Conservation (phyloP, 495 filamentous ascomycete genomes). For the Penicillium canariense region DNA sequence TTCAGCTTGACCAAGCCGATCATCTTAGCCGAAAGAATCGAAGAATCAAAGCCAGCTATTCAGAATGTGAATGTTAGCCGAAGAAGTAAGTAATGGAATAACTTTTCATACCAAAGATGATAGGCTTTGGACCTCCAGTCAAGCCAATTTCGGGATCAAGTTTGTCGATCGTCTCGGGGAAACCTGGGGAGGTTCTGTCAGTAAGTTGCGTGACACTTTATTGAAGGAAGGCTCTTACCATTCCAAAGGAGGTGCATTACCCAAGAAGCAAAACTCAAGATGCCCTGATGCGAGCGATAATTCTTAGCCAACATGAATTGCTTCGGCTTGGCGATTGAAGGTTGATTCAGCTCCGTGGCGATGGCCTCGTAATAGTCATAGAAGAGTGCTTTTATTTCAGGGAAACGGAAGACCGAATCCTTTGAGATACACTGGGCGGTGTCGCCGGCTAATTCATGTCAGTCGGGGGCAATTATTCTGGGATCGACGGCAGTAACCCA, state of each 20-base stretch:
- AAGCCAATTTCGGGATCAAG: constrained; percentile 39
- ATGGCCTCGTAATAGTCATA: constrained; percentile 28
- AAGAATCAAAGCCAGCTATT: constrained; percentile 25
- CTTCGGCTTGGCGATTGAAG: constrained; percentile 21
- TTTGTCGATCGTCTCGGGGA: constrained; percentile 41
- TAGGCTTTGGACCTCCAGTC: constrained; percentile 36
- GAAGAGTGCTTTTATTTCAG: constrained; percentile 40
- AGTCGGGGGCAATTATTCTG: background rate
- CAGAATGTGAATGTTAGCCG: background rate
- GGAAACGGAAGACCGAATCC: constrained; percentile 43
- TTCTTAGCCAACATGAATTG: constrained; percentile 35
- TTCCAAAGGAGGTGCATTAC: constrained; percentile 32
- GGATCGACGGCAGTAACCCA: background rate
- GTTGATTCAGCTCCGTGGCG: constrained; percentile 12
- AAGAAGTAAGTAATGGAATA: no score
- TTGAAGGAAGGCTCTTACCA: no score
- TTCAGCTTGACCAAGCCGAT: constrained; percentile 26
- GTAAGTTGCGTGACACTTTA: no score
- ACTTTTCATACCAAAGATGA: constrained; percentile 38
- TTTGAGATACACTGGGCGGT: constrained; percentile 47
- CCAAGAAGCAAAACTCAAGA: constrained; percentile 38
- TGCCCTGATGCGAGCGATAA: constrained; percentile 46
- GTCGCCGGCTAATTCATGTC: constrained; percentile 32
- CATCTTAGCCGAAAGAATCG: constrained; percentile 25
- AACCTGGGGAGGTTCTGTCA: no score